phyloP scores from a whole-genome alignment of 768 basidiomycete species.

The Lactarius psammicola region DNA sequence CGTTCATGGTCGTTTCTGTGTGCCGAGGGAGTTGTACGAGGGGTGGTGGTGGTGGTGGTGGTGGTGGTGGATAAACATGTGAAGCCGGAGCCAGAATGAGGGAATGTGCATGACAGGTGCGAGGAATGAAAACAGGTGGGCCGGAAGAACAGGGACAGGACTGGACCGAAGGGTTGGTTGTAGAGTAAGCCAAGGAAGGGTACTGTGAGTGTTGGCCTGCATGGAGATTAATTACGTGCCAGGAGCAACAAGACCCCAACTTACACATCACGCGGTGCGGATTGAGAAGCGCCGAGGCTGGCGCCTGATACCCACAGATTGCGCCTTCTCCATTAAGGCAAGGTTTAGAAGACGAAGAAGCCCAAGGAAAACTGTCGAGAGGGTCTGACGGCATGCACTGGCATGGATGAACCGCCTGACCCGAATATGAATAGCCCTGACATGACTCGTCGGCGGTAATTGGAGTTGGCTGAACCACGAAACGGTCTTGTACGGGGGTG shows the following conservation, averaged over 20 bases:
- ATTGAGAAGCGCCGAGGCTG: neutral
- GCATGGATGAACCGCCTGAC: neutral
- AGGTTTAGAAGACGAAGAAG: slow-evolving; percentile 8
- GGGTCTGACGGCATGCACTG: slow-evolving; percentile 11
- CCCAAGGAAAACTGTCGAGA: neutral
- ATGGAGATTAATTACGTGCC: slow-evolving; percentile 12
- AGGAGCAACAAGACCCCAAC: neutral
- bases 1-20: slow-evolving; percentile 9
- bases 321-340: slow-evolving; percentile 17
- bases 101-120: neutral
- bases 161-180: neutral
- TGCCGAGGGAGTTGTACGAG: neutral
- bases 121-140: neutral
- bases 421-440: neutral
- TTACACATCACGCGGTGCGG: slow-evolving; percentile 16
- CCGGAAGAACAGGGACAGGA: neutral
- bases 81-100: neutral
- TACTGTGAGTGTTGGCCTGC: slow-evolving; percentile 1
- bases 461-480: slow-evolving; percentile 1
- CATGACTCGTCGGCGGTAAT: slow-evolving; percentile 13
- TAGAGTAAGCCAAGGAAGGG: slow-evolving; percentile 6
- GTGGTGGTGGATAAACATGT: neutral
- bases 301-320: slow-evolving; percentile 14
- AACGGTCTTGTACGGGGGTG: slow-evolving; percentile 17
- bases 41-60: neutral